Evolutionary conservation across 1,284 basidiomycete genomes (phyloP).

Genomic region (Caloboletus firmus): DNA sequence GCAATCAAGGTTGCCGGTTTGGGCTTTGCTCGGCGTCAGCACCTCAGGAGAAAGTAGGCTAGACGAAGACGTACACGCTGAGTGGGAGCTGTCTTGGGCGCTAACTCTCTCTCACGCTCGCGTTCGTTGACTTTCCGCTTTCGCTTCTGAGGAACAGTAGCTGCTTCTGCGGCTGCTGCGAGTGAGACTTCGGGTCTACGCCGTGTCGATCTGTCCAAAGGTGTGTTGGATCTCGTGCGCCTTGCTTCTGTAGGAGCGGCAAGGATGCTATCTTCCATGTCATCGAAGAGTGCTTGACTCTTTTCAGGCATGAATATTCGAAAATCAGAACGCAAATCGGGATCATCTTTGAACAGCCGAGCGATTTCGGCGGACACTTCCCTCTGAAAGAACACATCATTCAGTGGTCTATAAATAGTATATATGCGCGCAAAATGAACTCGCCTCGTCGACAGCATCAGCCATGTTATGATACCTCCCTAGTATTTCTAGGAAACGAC

Average conservation of each 20-base stretch:
- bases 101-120: slow-evolving; percentile 32
- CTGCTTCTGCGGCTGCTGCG: slow-evolving; percentile 28
- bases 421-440: slow-evolving; percentile 27
- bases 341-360: slow-evolving; percentile 82
- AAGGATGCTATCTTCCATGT: slow-evolving; percentile 35
- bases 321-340: slow-evolving; percentile 89
- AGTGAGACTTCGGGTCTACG: slow-evolving; percentile 35
- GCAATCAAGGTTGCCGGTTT: slow-evolving; percentile 24
- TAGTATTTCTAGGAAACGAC: slow-evolving; percentile 91
- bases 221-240: slow-evolving; percentile 29
- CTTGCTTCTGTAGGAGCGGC: slow-evolving; percentile 25
- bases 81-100: slow-evolving; percentile 19
- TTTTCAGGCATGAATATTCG: slow-evolving; percentile 87
- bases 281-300: slow-evolving; percentile 50
- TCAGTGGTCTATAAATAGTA: slow-evolving; percentile 50
- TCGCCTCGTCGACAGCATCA: slow-evolving; percentile 71
- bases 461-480: slow-evolving; percentile 60
- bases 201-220: slow-evolving; percentile 27
- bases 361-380: slow-evolving; percentile 87
- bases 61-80: slow-evolving; percentile 29
- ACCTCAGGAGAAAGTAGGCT: background rate
- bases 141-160: slow-evolving; percentile 56
- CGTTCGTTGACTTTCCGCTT: slow-evolving; percentile 56
- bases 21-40: slow-evolving; percentile 13
- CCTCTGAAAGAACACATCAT: slow-evolving; percentile 38